These are phyloP conservation scores for Pugionium cornutum DNA, from an alignment of 345 rosid species.

Conservation along the genomic window DNA sequence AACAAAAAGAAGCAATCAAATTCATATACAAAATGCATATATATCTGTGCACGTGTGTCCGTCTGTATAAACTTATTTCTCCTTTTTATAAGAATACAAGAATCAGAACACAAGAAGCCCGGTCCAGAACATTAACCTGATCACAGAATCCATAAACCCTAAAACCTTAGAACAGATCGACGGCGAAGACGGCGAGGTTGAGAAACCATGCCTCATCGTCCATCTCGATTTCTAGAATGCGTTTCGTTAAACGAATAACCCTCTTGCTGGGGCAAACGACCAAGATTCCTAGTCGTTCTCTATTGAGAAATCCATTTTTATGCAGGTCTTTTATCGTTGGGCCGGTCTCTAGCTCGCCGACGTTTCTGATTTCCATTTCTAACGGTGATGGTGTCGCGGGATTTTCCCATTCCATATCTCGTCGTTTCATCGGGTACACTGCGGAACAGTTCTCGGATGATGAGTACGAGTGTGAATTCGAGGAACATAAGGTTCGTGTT, in stretches of 20 bases:
- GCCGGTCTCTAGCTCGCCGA: constrained; percentile 34
- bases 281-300: constrained; percentile 32
- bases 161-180: constrained; percentile 29
- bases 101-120: background rate
- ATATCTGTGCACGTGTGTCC: no score
- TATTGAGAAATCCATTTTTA: constrained; percentile 17
- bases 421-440: constrained; percentile 54
- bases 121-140: constrained; percentile 2
- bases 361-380: constrained; percentile 23
- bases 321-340: constrained; percentile 19
- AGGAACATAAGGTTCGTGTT: constrained; percentile 65
- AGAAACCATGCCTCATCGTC: constrained; percentile 40
- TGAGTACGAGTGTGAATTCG: constrained; percentile 86
- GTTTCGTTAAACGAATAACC: constrained; percentile 48
- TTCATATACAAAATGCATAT: no score
- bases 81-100: no score
- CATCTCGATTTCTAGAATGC: constrained; percentile 47
- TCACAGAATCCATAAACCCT: constrained; percentile 35
- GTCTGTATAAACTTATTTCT: no score
- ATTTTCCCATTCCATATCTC: constrained; percentile 23
- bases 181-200: constrained; percentile 26
- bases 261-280: constrained; percentile 46
- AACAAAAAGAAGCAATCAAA: no score
- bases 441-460: constrained; percentile 94
- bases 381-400: constrained; percentile 25